These are phyloP conservation scores for Hygrophorus pudorinus DNA, from an alignment of 768 basidiomycete species.

Conservation along the genomic window DNA sequence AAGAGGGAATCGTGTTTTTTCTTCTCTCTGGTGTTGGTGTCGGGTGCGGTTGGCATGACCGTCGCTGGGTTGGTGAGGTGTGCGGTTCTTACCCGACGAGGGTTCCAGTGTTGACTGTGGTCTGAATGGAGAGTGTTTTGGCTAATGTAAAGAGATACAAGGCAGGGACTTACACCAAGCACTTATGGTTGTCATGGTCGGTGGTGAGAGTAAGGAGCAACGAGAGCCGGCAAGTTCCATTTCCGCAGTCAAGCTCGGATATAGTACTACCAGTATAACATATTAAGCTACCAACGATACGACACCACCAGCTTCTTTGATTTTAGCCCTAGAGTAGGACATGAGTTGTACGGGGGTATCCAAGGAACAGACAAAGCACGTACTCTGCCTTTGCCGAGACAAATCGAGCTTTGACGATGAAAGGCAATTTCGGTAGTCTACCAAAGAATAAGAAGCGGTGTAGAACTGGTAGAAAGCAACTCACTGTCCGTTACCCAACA, in stretches of 20 bases:
- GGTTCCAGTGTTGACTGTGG: conserved; percentile 50
- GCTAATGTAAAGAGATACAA: not conserved
- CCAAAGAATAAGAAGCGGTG: not conserved
- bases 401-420: conserved; percentile 97
- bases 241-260: not conserved
- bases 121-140: conserved; percentile 16
- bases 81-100: conserved; percentile 19
- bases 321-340: conserved; percentile 41
- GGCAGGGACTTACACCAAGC: conserved; percentile 25
- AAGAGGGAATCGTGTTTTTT: conserved; percentile 77
- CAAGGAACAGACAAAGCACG: conserved; percentile 16
- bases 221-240: not conserved
- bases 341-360: not conserved
- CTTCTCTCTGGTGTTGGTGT: conserved; percentile 34
- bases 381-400: conserved; percentile 83
- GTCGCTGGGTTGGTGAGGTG: conserved; percentile 15
- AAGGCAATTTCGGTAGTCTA: conserved; percentile 81
- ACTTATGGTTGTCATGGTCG: conserved; percentile 14
- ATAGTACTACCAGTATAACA: not conserved
- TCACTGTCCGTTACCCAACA: conserved; percentile 88
- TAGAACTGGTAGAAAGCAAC: conserved; percentile 19
- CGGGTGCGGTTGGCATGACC: conserved; percentile 11
- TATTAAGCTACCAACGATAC: conserved; percentile 85
- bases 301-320: conserved; percentile 91
- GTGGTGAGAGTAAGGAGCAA: conserved; percentile 2